These are phyloP conservation scores for Suhomyces kilbournensis DNA, from an alignment of 805 yeast genomes.

Conservation along the genomic window DNA sequence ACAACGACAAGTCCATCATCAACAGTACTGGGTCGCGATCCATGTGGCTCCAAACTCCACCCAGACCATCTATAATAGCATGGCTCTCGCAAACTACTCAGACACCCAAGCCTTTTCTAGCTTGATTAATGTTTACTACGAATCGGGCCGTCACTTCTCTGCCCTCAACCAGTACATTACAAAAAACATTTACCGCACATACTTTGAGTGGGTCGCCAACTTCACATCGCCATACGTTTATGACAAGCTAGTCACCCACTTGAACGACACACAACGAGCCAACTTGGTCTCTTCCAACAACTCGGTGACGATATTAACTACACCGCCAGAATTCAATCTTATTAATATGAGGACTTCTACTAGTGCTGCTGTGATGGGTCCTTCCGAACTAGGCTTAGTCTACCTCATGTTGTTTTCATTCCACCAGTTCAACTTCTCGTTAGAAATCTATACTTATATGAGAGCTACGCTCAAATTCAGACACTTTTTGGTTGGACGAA, in stretches of 20 bases:
- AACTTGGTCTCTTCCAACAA: constrained; percentile 12
- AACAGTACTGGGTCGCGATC: constrained; percentile 30
- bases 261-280: constrained; percentile 14
- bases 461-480: constrained; percentile 19
- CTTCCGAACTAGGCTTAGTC: constrained; percentile 31
- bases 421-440: constrained; percentile 33
- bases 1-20: constrained; percentile 20
- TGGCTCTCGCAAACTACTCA: constrained; percentile 10
- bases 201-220: constrained; percentile 19
- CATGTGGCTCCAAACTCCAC: constrained; percentile 26
- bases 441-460: constrained; percentile 22
- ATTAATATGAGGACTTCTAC: constrained; percentile 19
- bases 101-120: constrained; percentile 8
- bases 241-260: constrained; percentile 13
- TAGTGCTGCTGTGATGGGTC: constrained; percentile 26
- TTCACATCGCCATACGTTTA: constrained; percentile 19
- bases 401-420: constrained; percentile 32
- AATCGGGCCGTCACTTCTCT: constrained; percentile 29
- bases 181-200: constrained; percentile 17
- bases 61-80: constrained; percentile 16
- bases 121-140: constrained; percentile 21
- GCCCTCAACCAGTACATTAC: constrained; percentile 36
- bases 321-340: constrained; percentile 21
- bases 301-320: constrained; percentile 16
- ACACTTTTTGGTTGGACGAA: constrained; percentile 25